Evolutionary conservation across 208 protist genomes (phyloP).

Genomic region (Naegleria lovaniensis): DNA sequence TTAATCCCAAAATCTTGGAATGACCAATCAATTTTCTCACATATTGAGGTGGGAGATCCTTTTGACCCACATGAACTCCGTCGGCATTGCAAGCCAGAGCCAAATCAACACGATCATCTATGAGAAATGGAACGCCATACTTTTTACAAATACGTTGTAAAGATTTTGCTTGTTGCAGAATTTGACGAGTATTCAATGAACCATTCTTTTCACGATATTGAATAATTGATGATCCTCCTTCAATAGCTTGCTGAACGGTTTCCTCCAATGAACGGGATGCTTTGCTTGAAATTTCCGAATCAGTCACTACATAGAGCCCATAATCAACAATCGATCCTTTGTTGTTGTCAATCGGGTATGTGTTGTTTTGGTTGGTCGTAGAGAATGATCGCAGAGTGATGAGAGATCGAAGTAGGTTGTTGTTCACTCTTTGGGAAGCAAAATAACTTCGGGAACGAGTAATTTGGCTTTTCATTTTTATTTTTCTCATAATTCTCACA

Average conservation of each 20-base stretch:
- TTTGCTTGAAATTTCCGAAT: not conserved
- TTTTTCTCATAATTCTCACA: too few species aligned
- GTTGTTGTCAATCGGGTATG: too few species aligned
- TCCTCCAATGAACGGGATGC: conserved; percentile 17
- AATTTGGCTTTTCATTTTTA: too few species aligned
- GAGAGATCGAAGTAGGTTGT: too few species aligned
- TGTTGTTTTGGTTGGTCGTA: too few species aligned
- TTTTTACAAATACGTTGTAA: not conserved
- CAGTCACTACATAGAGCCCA: conserved; percentile 36
- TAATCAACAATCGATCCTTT: conserved; percentile 22
- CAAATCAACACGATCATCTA: conserved; percentile 38
- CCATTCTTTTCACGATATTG: conserved; percentile 33
- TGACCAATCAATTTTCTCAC: conserved; percentile 24
- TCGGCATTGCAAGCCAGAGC: conserved; percentile 33
- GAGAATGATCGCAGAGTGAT: too few species aligned
- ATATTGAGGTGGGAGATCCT: conserved; percentile 19
- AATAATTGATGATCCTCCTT: conserved; percentile 29
- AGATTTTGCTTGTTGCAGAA: conserved; percentile 10
- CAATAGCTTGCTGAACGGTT: conserved; percentile 23
- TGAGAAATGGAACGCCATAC: conserved; percentile 32
- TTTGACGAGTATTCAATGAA: not conserved
- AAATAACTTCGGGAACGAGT: too few species aligned
- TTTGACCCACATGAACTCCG: conserved; percentile 41
- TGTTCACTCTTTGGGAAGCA: too few species aligned
- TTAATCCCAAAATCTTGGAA: conserved; percentile 30